Evolutionary conservation across 345 rosid genomes (phyloP).

Genomic region (Salix viminalis): DNA sequence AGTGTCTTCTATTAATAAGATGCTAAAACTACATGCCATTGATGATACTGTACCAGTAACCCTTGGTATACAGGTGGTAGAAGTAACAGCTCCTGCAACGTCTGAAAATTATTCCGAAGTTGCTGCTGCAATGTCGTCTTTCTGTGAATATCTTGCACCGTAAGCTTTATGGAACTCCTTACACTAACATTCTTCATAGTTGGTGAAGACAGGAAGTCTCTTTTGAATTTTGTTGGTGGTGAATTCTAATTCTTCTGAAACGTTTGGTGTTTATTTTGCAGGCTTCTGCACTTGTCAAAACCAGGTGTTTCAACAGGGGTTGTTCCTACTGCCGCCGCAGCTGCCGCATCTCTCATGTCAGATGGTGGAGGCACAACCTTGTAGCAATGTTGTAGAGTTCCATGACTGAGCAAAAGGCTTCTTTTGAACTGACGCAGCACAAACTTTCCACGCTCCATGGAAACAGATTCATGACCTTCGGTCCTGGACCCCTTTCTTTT

Average conservation of each 20-base stretch:
- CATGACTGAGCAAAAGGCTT: neutral
- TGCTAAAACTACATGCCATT: slow-evolving; percentile 75
- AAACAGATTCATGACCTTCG: neutral
- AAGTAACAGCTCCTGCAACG: slow-evolving; percentile 88
- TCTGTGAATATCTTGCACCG: slow-evolving; percentile 97
- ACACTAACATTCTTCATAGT: neutral
- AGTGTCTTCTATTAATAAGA: slow-evolving; percentile 78
- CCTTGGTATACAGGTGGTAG: slow-evolving; percentile 95
- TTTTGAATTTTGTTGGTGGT: neutral
- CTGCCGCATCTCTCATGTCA: slow-evolving; percentile 93
- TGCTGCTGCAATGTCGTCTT: slow-evolving; percentile 67
- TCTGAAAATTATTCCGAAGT: slow-evolving; percentile 84
- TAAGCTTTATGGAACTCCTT: slow-evolving; percentile 29
- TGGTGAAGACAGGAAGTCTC: neutral
- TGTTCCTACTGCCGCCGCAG: slow-evolving; percentile 95
- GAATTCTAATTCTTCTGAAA: neutral
- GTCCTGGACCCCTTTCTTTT: neutral
- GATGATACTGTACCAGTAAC: slow-evolving; percentile 92
- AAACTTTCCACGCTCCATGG: neutral
- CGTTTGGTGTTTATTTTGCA: slow-evolving; percentile 25
- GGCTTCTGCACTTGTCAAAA: slow-evolving; percentile 91
- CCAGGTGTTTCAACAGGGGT: slow-evolving; percentile 78
- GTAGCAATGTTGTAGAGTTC: neutral
- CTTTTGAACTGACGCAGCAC: neutral
- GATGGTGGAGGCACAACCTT: slow-evolving; percentile 83